Conservation (phyloP, 2,329 filamentous ascomycete species). For the Talaromyces sp. region DNA sequence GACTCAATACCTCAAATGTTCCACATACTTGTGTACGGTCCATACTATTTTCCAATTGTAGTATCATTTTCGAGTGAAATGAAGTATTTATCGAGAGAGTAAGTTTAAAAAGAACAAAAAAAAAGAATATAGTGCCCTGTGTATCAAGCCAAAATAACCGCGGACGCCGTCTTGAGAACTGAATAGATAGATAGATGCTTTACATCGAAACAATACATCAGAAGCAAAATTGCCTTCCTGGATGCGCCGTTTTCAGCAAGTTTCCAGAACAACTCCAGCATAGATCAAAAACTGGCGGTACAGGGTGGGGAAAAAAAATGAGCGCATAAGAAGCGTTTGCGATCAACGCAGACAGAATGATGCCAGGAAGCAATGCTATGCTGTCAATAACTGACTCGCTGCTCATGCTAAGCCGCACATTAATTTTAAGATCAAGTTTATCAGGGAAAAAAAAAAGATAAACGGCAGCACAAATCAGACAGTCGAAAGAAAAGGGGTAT, state of each 20-base stretch:
- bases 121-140: neutral
- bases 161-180: neutral
- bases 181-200: neutral
- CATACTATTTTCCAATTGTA: no score
- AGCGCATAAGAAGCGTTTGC: neutral
- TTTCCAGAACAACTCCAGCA: neutral
- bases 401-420: slow-evolving; percentile 5
- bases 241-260: neutral
- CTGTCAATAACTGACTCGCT: slow-evolving; percentile 1
- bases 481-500: slow-evolving; percentile 18
- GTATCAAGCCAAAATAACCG: neutral
- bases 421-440: neutral
- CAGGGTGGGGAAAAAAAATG: neutral
- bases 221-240: neutral
- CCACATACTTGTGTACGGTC: no score
- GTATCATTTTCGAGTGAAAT: neutral
- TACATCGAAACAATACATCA: neutral
- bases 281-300: neutral
- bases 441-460: neutral
- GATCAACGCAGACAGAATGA: slow-evolving; percentile 7
- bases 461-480: neutral
- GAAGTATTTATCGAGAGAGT: no score
- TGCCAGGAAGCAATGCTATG: neutral
- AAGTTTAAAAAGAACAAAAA: neutral
- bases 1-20: no score